Conservation (phyloP, 2,329 filamentous ascomycete genomes). For the Metarhizium sp. region DNA sequence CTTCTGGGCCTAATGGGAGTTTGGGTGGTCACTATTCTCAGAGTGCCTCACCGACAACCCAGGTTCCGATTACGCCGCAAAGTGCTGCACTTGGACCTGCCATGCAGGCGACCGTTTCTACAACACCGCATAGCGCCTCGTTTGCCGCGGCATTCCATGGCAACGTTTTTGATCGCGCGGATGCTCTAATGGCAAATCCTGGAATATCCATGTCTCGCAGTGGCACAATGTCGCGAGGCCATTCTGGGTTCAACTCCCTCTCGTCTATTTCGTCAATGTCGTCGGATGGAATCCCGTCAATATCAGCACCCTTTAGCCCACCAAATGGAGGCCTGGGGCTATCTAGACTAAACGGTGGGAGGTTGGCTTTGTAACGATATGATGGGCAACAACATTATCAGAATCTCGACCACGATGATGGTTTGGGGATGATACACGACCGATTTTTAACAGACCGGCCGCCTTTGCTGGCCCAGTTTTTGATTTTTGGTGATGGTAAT, state of each 20-base stretch:
- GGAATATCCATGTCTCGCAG: slow-evolving; percentile 47
- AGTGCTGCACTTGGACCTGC: slow-evolving; percentile 84
- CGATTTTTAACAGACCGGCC: neutral
- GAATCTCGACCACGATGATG: neutral
- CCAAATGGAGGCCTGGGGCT: slow-evolving; percentile 22
- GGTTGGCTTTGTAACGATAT: slow-evolving; percentile 23
- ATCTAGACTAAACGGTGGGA: slow-evolving; percentile 26
- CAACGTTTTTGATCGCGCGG: slow-evolving; percentile 51
- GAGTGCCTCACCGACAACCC: slow-evolving; percentile 17
- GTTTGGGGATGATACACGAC: neutral
- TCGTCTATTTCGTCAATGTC: slow-evolving; percentile 33
- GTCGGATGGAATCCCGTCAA: slow-evolving; percentile 27
- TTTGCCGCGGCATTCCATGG: slow-evolving; percentile 46
- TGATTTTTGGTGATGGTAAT: neutral
- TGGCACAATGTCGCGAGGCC: slow-evolving; percentile 34
- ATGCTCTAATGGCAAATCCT: slow-evolving; percentile 47
- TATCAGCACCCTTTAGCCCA: slow-evolving; percentile 21
- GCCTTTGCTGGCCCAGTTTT: neutral
- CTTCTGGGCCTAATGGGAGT: slow-evolving; percentile 8
- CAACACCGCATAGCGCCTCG: slow-evolving; percentile 50
- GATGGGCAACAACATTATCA: too few relatives aligned
- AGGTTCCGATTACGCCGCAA: slow-evolving; percentile 70
- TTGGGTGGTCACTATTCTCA: slow-evolving; percentile 13
- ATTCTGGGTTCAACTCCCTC: slow-evolving; percentile 28
- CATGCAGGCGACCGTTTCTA: slow-evolving; percentile 80